Evolutionary conservation across 257 asterid species (phyloP).

Genomic region (Solanum clarkiae): DNA sequence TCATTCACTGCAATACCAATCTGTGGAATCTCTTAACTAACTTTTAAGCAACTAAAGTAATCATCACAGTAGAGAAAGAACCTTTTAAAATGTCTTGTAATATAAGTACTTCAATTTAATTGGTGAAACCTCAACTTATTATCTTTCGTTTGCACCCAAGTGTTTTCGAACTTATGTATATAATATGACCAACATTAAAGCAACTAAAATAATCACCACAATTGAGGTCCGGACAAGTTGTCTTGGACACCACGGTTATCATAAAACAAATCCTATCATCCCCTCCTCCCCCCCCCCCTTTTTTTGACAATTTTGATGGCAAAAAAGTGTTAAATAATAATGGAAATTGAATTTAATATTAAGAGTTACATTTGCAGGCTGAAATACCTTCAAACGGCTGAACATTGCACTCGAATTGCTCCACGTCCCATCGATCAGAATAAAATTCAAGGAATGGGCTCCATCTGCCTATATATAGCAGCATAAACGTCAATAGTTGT

Average conservation of each 20-base stretch:
- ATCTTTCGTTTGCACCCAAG: neutral
- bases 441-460: conserved; percentile 44
- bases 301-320: neutral
- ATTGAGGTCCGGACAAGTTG: neutral
- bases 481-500: neutral
- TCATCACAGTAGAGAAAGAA: neutral
- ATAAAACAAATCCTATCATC: neutral
- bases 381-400: conserved; percentile 77
- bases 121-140: neutral
- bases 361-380: neutral
- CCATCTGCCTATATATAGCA: conserved; percentile 21
- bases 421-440: conserved; percentile 95
- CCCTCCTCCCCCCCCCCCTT: no score
- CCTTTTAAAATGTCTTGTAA: neutral
- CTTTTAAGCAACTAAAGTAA: neutral
- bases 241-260: neutral
- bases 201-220: neutral
- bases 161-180: neutral
- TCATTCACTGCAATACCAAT: neutral
- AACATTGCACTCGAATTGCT: conserved; percentile 93
- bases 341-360: neutral
- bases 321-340: neutral
- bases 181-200: neutral
- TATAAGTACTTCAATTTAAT: neutral
- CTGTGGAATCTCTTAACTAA: neutral